Base-by-base conservation (phyloP, 257 asterid genomes). In the Avicennia marina region DNA sequence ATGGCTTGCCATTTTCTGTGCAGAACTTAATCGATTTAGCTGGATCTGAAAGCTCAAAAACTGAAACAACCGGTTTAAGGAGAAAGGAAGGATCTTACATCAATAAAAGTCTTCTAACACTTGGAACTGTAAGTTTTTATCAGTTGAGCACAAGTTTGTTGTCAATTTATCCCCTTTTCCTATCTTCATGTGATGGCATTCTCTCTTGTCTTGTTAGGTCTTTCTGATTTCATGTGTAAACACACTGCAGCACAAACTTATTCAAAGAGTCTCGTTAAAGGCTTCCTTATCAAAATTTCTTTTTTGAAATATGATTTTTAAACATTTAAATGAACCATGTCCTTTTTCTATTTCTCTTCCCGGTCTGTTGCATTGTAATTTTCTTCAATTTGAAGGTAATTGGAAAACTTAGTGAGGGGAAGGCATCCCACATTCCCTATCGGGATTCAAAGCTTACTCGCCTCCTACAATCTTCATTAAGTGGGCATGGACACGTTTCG, bases 401-500 rank as follows among this genome's bases (percentile, higher is more conserved):
- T 56, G 98, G 98, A 71, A 93, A 93, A 73, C 80, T 93, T 48
- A 93, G 98, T 67, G 98, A 93, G 72, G 97, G 96, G 61, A 93
- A 82, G 78, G 85, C 95, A 59, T 77, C 90, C 13, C 98, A 93
- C 49, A 91, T 93, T 77, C 98, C 98, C 17, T 93, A 83, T 73
- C 83, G 97, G 62, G 97, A 93, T 75, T 89, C 98, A 31, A 93
- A 93, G 70, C 97, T 93, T 52, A 93, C 98, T 36, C 95, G 98
- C 53, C 81, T 93, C 67, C 79, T 93, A 43, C 98, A 93, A 62
- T 88, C 98, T 63, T 93, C 98, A 49, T 77, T 93, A 58, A 84
- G 98, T 71, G 98, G 98, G 65, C 97, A 75, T 51, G 98, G 98
- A 41, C 96, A 89, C 75, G 97, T 93, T 78, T 89, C 98, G 74